Base-by-base conservation (phyloP, 768 basidiomycete genomes). In the Lactarius evosmus region DNA sequence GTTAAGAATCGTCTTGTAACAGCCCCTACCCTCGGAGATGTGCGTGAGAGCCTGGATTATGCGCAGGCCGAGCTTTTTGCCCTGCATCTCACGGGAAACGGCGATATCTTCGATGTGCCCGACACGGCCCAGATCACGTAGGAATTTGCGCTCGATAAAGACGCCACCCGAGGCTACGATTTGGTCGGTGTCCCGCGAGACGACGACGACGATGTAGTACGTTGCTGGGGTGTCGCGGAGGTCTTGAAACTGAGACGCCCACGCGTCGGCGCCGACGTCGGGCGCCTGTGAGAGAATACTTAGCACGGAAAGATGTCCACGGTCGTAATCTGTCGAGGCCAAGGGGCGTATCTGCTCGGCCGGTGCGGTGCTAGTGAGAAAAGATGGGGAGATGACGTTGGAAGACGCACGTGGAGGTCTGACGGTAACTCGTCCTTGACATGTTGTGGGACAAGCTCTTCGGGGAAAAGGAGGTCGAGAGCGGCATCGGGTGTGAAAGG, bases 81-180 rank as follows among this genome's bases (percentile, higher is more conserved):
- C 97, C 79, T 97, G 95, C 77, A 90, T 84, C 49, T 75, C 79
- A 76, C 88, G 86, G 76, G 91, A 86, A 22, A 99, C 95, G 3
- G 93, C 95, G 66, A 99, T 97, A 73, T 99, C 97, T 76, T 99
- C 97, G 67, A 99, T 95, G 72, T 99, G 97, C 0, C 95, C 97
- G 16, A 94, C 91, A 67, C 82, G 81, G 25, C 93, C 92, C n/a
- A 92, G 78, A 1, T 83, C 85, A 44, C 95, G 83, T 49, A 95
- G 78, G 81, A 98, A 98, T 78, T 99, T 98, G 77, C 89, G 89
- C 77, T 99, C 97, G 67, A 98, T 75, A 72, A 98, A 85, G 59
- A 97, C 78, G 7, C 85, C 83, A 22, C 95, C 96, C 41, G 88
- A 85, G 25, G 81, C 95, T 51, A 95, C 88, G 72, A 99, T 87